Base-by-base conservation (phyloP, 495 filamentous ascomycete genomes). In the Oidiodendron maius region DNA sequence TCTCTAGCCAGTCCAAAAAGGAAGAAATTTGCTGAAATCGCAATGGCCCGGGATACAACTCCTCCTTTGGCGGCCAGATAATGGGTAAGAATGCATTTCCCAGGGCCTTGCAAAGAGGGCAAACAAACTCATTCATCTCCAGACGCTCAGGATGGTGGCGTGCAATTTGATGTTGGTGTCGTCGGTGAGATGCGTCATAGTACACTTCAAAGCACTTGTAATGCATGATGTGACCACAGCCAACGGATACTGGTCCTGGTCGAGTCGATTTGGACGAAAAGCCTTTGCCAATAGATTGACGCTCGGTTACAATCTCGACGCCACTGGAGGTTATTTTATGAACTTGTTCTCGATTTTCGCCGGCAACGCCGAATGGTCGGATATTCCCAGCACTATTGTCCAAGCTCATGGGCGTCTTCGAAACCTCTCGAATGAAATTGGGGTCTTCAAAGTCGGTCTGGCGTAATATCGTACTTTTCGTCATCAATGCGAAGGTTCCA, bases 181-280 rank as follows among this genome's bases (percentile, higher is more conserved):
- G 80, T 42, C 89, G 78, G 40, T 80, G 71, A 0, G 88, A 93
- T 0, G 91, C 85, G 15, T 82, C 75, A 59, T 84, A 84, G 65
- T 96, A 97, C 24, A 82, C 77, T 54, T 96, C 91, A 58, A 97
- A 99, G 64, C 93, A 99, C 25, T 78, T 79, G 60, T 87, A 99
- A 61, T 99, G 93, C 93, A 99, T 99, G 53, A 97, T 91, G 64
- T 99, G 93, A 4, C 90, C 91, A 66, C 93, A 99, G 23, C 91
- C 87, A 34, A 87, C 89, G 6, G 90, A 81, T 4, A 97, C 86
- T 3, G 91, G 87, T 0, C 90, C 94, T n/a, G 75, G 72, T 32
- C 73, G 71, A 8, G 76, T 80, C 32, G 81, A 76, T 20, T 71
- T 70, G 9, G 80, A 65, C 3, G 88, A 83, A 58, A 95, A 97